Conservation (phyloP, 768 basidiomycete species). For the Leccinum ochraceum region DNA sequence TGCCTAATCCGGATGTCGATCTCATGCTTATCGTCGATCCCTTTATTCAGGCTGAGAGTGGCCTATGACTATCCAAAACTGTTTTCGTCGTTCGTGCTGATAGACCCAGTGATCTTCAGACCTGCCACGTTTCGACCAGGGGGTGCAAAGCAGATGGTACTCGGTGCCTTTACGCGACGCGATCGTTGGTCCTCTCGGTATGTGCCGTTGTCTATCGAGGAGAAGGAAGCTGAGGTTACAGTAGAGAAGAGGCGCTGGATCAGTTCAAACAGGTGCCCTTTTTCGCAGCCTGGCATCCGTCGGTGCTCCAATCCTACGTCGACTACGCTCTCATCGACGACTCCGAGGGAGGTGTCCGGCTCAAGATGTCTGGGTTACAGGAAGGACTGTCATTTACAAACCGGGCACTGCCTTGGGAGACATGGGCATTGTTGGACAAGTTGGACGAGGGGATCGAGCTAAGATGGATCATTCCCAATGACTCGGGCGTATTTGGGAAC, state of each 20-base stretch:
- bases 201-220: conserved; percentile 4
- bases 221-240: neutral
- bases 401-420: conserved; percentile 21
- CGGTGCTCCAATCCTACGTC: conserved; percentile 59
- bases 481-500: conserved; percentile 13
- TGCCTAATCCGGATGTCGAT: neutral
- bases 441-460: conserved; percentile 31
- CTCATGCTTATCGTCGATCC: neutral
- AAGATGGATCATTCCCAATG: conserved; percentile 31
- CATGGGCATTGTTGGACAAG: conserved; percentile 29
- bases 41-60: conserved; percentile 52
- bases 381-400: conserved; percentile 67
- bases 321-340: conserved; percentile 50
- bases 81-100: conserved; percentile 69
- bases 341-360: conserved; percentile 41
- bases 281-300: conserved; percentile 71
- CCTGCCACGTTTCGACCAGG: conserved; percentile 7
- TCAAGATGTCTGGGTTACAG: conserved; percentile 68
- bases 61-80: conserved; percentile 63
- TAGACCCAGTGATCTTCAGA: conserved; percentile 72
- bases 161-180: conserved; percentile 58
- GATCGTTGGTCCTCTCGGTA: conserved; percentile 65
- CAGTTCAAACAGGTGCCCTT: conserved; percentile 57
- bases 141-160: conserved; percentile 15
- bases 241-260: conserved; percentile 59